phyloP scores from a whole-genome alignment of 768 basidiomycete species.

The Russula virescens region DNA sequence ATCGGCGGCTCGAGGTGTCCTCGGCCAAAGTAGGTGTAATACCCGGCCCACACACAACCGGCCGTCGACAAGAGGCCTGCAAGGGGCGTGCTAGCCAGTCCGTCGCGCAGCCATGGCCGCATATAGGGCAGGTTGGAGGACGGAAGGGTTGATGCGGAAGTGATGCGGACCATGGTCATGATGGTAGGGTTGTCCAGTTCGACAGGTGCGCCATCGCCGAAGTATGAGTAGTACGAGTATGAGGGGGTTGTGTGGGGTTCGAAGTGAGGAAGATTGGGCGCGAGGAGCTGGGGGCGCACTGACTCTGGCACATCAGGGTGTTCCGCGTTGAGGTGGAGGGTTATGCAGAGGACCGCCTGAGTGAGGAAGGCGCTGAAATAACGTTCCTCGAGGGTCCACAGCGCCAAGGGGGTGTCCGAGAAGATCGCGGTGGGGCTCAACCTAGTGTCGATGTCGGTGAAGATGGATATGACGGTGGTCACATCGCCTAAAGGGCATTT shows the following conservation, averaged over 20 bases:
- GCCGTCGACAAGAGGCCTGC: not conserved
- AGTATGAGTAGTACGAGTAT: too few relatives aligned
- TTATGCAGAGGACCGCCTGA: not conserved
- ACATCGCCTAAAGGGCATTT: not conserved
- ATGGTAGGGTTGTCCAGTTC: too few relatives aligned
- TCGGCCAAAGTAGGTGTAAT: not conserved
- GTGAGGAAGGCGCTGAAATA: conserved; percentile 1
- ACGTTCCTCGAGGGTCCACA: not conserved
- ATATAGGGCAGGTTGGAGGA: too few relatives aligned
- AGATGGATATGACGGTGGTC: conserved; percentile 3
- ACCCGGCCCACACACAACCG: not conserved
- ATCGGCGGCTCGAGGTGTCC: not conserved
- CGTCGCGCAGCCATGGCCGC: conserved; percentile 8
- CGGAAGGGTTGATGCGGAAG: too few relatives aligned
- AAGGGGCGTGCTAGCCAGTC: conserved; percentile 6
- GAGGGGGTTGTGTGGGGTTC: not conserved
- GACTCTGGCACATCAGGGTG: too few relatives aligned
- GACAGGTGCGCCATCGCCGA: too few relatives aligned
- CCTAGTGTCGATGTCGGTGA: not conserved
- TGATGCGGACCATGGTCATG: too few relatives aligned
- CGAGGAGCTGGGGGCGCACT: not conserved
- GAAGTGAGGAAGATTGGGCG: not conserved
- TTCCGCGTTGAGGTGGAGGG: not conserved
- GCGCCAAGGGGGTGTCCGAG: too few relatives aligned
- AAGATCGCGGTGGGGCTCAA: too few relatives aligned